Evolutionary conservation across 306 rosid species (phyloP).

Genomic region (Biancaea sappan): DNA sequence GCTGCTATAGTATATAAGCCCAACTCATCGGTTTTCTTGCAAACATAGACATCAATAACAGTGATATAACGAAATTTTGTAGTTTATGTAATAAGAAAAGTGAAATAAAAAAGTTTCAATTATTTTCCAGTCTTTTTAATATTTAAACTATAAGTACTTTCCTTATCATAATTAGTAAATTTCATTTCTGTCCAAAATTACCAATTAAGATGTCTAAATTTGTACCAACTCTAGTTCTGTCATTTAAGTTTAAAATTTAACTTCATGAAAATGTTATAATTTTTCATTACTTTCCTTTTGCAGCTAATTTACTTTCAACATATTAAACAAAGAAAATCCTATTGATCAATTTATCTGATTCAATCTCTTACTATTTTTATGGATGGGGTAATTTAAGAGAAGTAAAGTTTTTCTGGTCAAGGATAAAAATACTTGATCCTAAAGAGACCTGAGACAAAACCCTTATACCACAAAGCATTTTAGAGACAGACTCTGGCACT

Average conservation of each 20-base stretch:
- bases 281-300: neutral
- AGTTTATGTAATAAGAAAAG: neutral
- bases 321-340: neutral
- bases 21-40: neutral
- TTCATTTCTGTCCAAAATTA: neutral
- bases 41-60: too few species aligned
- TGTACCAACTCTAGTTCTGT: neutral
- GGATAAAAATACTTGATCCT: too few species aligned
- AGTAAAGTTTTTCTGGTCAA: too few species aligned
- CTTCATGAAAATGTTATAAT: neutral
- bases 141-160: neutral
- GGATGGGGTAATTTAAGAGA: neutral
- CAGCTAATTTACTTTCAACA: neutral
- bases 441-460: neutral
- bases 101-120: neutral
- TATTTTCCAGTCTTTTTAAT: neutral
- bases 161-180: neutral
- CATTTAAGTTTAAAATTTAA: neutral
- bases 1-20: neutral
- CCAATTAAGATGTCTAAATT: neutral
- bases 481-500: neutral
- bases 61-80: neutral
- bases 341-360: neutral
- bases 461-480: neutral
- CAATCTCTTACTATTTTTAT: neutral